A percentile compares a stretch with the other conserved stretches of the same genome.
Evolutionary conservation across 1,139 yeast species (phyloP).

Genomic region (Kodamaea ohmeri): DNA sequence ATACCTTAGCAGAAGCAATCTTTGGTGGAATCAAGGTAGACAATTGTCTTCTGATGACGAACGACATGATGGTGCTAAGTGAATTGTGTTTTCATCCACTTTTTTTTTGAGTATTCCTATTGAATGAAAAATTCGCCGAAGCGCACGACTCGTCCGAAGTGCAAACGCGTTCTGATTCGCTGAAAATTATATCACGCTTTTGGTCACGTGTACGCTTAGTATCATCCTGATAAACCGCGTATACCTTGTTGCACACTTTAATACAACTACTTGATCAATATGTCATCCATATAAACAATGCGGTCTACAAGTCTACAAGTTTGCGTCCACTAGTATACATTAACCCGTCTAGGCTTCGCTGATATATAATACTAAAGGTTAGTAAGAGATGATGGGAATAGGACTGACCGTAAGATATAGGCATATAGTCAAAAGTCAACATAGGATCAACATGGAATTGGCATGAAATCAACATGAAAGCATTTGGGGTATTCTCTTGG

Average conservation of each 20-base stretch:
- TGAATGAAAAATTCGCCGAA: slow-evolving; percentile 8
- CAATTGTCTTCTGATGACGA: slow-evolving; percentile 86
- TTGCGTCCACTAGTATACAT: slow-evolving; percentile 5
- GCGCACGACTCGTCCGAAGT: slow-evolving; percentile 13
- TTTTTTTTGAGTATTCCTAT: slow-evolving; percentile 8
- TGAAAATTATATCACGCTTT: background rate
- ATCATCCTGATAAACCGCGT: too few species aligned
- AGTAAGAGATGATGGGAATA: slow-evolving; percentile 22
- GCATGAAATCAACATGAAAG: too few species aligned
- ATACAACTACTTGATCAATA: too few species aligned
- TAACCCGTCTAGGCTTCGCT: slow-evolving; percentile 34
- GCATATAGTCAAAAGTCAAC: too few species aligned
- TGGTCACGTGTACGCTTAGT: background rate
- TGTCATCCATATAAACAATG: background rate
- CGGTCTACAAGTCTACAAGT: too few species aligned
- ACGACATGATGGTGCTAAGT: slow-evolving; percentile 54
- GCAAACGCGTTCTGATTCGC: slow-evolving; percentile 12
- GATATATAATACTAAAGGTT: slow-evolving; percentile 45
- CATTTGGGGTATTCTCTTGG: too few species aligned
- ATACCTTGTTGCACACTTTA: too few species aligned
- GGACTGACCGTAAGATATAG: too few species aligned
- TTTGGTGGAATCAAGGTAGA: slow-evolving; percentile 98
- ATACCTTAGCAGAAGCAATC: slow-evolving; percentile 92
- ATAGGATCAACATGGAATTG: too few species aligned
- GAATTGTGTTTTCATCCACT: slow-evolving; percentile 11